These are phyloP conservation scores for Sporothrix pallida DNA, from an alignment of 2,329 filamentous ascomycete species.

Conservation along the genomic window DNA sequence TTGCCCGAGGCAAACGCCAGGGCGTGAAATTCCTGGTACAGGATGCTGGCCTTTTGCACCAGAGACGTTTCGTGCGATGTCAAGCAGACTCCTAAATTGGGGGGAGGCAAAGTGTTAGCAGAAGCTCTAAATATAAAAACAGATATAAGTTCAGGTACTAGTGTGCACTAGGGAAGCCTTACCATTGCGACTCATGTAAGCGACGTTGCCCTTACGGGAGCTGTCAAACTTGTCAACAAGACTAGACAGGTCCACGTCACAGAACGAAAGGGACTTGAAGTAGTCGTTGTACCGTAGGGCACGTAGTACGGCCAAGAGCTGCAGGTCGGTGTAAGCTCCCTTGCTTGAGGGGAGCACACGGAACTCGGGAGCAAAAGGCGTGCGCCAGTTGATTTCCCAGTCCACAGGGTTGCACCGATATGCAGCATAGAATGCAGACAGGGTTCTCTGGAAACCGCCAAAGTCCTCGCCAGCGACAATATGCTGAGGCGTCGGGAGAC, in stretches of 20 bases:
- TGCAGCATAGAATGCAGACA: slow-evolving; percentile 61
- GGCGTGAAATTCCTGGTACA: slow-evolving; percentile 63
- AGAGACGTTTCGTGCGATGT: slow-evolving; percentile 56
- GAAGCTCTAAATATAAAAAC: neutral
- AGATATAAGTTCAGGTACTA: neutral
- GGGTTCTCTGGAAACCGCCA: slow-evolving; percentile 59
- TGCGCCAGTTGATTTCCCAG: slow-evolving; percentile 59
- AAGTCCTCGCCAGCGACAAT: slow-evolving; percentile 60
- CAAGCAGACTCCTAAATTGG: slow-evolving; percentile 52
- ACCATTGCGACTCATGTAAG: slow-evolving; percentile 61
- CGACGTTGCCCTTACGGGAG: slow-evolving; percentile 53
- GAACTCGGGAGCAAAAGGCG: slow-evolving; percentile 58
- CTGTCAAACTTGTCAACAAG: slow-evolving; percentile 52
- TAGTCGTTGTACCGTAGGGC: slow-evolving; percentile 65
- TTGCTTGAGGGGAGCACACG: slow-evolving; percentile 54
- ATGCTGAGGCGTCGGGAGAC: slow-evolving; percentile 59
- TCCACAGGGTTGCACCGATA: slow-evolving; percentile 57
- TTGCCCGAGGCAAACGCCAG: slow-evolving; percentile 62
- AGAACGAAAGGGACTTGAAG: slow-evolving; percentile 63
- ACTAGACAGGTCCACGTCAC: slow-evolving; percentile 56
- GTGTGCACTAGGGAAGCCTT: slow-evolving; percentile 37
- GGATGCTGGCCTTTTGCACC: slow-evolving; percentile 55
- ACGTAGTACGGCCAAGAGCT: slow-evolving; percentile 62
- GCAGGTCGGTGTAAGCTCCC: slow-evolving; percentile 54
- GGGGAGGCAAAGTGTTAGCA: slow-evolving; percentile 37